These are phyloP conservation scores for Phialemoniopsis sp. DNA, from an alignment of 2,329 filamentous ascomycete species.

Conservation along the genomic window DNA sequence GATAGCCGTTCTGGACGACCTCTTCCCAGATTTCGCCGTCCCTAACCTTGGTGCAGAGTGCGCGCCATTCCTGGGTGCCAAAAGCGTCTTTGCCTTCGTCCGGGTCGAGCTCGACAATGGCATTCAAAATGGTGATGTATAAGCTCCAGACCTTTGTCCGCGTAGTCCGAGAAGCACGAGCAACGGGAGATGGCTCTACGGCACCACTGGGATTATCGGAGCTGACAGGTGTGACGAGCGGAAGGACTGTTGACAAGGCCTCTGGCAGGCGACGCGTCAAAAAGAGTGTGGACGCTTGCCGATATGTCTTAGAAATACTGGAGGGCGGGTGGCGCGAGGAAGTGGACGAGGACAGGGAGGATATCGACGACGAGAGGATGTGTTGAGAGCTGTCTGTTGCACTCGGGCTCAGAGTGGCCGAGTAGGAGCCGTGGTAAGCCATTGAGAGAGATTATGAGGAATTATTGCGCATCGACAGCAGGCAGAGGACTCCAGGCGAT, in stretches of 20 bases:
- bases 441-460: conserved; percentile 21
- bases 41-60: conserved; percentile 76
- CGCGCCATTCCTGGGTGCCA: conserved; percentile 80
- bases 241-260: conserved; percentile 78
- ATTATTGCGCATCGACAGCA: neutral
- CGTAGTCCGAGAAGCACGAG: conserved; percentile 74
- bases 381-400: conserved; percentile 43
- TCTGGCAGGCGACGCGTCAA: conserved; percentile 91
- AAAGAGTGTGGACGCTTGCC: conserved; percentile 90
- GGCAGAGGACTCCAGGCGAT: too few relatives aligned
- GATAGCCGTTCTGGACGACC: conserved; percentile 81
- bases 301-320: conserved; percentile 86
- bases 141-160: conserved; percentile 96
- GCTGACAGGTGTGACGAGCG: conserved; percentile 65
- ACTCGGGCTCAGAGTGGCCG: conserved; percentile 40
- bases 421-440: conserved; percentile 38
- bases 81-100: conserved; percentile 89
- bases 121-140: conserved; percentile 90
- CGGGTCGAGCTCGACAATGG: conserved; percentile 80
- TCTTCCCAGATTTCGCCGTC: conserved; percentile 95
- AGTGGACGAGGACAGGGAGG: conserved; percentile 57
- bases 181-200: conserved; percentile 65
- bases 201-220: conserved; percentile 37
- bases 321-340: conserved; percentile 59
- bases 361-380: conserved; percentile 53